Evolutionary conservation across 179 eudicot species (phyloP).

Genomic region (Sideroxylon spinosum): DNA sequence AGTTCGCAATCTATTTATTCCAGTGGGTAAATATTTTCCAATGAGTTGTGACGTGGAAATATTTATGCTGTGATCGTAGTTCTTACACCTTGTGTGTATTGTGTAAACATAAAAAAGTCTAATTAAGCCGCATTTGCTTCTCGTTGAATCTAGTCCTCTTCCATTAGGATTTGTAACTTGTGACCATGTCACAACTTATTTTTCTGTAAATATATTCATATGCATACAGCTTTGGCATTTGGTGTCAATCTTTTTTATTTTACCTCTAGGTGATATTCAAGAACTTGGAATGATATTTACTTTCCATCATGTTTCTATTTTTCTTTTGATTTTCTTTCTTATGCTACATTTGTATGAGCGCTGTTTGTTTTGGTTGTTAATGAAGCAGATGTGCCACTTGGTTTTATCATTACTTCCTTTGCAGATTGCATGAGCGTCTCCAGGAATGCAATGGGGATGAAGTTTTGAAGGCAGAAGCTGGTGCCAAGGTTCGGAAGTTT

Average conservation of each 20-base stretch:
- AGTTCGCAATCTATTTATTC: not conserved
- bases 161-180: not conserved
- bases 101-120: not conserved
- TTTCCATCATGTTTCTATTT: not conserved
- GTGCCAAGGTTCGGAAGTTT: constrained; percentile 93
- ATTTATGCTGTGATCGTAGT: not conserved
- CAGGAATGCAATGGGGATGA: constrained; percentile 98
- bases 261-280: not conserved
- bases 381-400: constrained; percentile 11
- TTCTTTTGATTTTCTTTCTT: not conserved
- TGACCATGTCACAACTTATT: not conserved
- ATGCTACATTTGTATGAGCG: not conserved
- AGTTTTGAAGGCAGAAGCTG: constrained; percentile 94
- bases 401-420: constrained; percentile 1
- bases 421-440: constrained; percentile 88
- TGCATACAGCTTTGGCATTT: not conserved
- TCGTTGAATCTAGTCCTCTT: not conserved
- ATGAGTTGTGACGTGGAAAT: not conserved
- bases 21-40: not conserved
- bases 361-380: not conserved
- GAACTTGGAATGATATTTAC: not conserved
- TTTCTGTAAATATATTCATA: not conserved
- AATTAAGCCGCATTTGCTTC: not conserved
- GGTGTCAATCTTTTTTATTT: not conserved
- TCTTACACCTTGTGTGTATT: not conserved